These are phyloP conservation scores for Phytophthora cactorum DNA, from an alignment of 352 stramenopile genomes.

Conservation along the genomic window DNA sequence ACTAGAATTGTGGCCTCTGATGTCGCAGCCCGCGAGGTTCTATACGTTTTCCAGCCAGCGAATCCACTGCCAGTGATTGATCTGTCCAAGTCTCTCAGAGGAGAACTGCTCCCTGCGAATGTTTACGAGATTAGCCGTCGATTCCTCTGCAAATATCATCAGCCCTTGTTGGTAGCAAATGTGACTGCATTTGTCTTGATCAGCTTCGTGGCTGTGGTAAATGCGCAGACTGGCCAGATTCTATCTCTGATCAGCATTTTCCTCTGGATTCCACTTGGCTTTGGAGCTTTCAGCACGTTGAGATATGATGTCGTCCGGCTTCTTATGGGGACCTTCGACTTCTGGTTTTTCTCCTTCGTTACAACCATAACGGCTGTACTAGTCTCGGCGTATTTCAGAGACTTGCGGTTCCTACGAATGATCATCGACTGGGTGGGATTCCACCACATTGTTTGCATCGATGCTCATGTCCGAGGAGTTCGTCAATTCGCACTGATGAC, in stretches of 20 bases:
- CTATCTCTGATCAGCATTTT: slow-evolving; percentile 23
- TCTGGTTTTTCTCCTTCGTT: slow-evolving; percentile 45
- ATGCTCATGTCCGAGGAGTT: slow-evolving; percentile 32
- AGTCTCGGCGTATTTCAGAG: slow-evolving; percentile 28
- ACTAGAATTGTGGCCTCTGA: background rate
- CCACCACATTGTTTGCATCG: slow-evolving; percentile 38
- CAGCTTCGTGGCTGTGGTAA: slow-evolving; percentile 23
- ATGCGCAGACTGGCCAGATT: slow-evolving; percentile 15
- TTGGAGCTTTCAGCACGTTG: slow-evolving; percentile 25
- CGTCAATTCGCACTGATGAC: slow-evolving; percentile 21
- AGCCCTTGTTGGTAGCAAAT: slow-evolving; percentile 31
- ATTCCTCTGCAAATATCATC: slow-evolving; percentile 25
- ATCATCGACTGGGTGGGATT: slow-evolving; percentile 34
- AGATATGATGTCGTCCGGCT: background rate
- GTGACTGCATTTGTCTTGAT: slow-evolving; percentile 25
- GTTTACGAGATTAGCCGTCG: slow-evolving; percentile 2
- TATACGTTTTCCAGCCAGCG: slow-evolving; percentile 38
- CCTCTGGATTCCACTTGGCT: slow-evolving; percentile 26
- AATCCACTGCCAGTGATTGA: slow-evolving; percentile 31
- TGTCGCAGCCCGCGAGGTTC: background rate
- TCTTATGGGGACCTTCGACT: slow-evolving; percentile 39
- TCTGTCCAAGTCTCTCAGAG: slow-evolving; percentile 36
- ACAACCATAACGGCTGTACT: slow-evolving; percentile 27
- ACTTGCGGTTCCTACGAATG: slow-evolving; percentile 27
- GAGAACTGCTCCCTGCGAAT: slow-evolving; percentile 25